Base-by-base conservation (phyloP, 2,329 filamentous ascomycete genomes). In the Rhynchosporium secalis region DNA sequence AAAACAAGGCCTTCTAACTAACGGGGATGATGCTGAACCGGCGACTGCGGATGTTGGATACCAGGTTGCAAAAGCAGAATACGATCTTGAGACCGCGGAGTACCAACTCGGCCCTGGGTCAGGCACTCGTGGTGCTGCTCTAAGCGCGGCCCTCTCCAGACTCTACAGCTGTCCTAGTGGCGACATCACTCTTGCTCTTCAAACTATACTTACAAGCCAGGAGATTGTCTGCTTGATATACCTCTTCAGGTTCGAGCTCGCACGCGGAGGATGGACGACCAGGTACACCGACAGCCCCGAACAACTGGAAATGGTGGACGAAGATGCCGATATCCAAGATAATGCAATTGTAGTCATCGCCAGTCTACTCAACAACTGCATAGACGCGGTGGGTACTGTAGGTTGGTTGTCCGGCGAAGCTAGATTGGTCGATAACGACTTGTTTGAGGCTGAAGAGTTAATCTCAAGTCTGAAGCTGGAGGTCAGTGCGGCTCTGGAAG, bases 241-340 rank as follows among this genome's bases (percentile, higher is more conserved):
- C 67, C 79, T 92, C 5, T 80, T 94, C 36, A 86, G 90, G 61
- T 81, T 88, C 66, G 89, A 93, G 76, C 80, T 94, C 51, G 84
- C 87, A 57, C 85, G 86, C 66, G 90, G 90, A 62, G 87, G 87
- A 38, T 94, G 90, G 90, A 91, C 88, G 0, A 84, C 86, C 20
- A 81, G 84, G 28, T 92, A 92, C 74, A 76, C 90, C 43, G 88
- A 90, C 69, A 75, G 78, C 10, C 81, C 82, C 15, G 75, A 78
- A 58, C 77, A 78, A 57, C 77, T 80, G 36, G 80, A 83, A 45
- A 70, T 75, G 13, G 75, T 78, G 29, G 76, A 77, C n/a, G 79
- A 81, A 7, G 74, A 75, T 10, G 73, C 78, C 13, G 77, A 79
- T 3, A 83, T 86, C 0, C 84, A 87, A 26, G 86, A 92, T 69